phyloP scores from a whole-genome alignment of 805 yeast species.

The Cyberlindnera sargentensis region DNA sequence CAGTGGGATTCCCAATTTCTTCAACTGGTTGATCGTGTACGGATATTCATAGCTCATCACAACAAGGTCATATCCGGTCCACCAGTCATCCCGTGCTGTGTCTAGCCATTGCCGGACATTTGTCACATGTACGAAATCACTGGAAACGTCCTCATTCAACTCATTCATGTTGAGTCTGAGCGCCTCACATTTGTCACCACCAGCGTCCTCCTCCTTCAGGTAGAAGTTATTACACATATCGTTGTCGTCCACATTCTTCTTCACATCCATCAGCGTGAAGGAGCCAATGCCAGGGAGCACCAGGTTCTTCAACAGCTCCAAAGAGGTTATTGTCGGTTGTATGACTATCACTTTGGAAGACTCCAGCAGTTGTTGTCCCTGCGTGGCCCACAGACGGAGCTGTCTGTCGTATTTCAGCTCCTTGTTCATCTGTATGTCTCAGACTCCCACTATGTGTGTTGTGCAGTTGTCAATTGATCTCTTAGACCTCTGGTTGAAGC shows the following conservation, averaged over 20 bases:
- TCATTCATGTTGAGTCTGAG: conserved; percentile 39
- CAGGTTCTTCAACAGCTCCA: conserved; percentile 72
- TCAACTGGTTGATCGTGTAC: conserved; percentile 31
- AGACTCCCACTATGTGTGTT: too few relatives aligned
- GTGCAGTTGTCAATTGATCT: too few relatives aligned
- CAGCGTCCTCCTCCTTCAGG: conserved; percentile 37
- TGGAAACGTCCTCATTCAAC: conserved; percentile 50
- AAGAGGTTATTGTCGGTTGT: conserved; percentile 48
- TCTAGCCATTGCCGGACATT: conserved; percentile 10
- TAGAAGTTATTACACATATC: conserved; percentile 62
- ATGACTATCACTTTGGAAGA: conserved; percentile 54
- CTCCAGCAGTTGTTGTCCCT: conserved; percentile 63
- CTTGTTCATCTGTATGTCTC: conserved; percentile 17
- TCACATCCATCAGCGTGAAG: conserved; percentile 50
- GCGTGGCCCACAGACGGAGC: conserved; percentile 74
- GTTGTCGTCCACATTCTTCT: conserved; percentile 27
- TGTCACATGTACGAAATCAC: conserved; percentile 7
- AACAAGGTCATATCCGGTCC: conserved; percentile 45
- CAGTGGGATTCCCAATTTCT: conserved; percentile 44
- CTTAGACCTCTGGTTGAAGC: too few relatives aligned
- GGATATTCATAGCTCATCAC: conserved; percentile 34
- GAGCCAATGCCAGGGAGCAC: conserved; percentile 69
- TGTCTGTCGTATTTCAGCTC: conserved; percentile 75
- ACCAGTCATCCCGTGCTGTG: conserved; percentile 18
- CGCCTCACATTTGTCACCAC: conserved; percentile 32